Evolutionary conservation across 2,329 filamentous ascomycete genomes (phyloP).

Genomic region (Penicillium palitans): DNA sequence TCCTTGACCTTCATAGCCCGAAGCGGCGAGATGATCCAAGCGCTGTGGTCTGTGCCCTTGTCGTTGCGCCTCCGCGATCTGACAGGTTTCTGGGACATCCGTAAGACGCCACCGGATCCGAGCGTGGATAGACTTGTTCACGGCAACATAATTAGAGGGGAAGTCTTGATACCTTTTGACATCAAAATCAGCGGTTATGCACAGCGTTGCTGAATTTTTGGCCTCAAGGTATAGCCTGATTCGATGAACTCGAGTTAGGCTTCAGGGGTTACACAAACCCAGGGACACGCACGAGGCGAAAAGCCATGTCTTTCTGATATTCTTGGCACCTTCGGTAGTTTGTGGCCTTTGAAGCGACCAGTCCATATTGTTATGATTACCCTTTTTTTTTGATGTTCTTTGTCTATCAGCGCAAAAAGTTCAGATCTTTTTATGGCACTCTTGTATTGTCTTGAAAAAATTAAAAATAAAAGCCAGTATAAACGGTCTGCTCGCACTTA

Average conservation of each 20-base stretch:
- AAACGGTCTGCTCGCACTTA: background rate
- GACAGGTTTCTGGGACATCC: constrained; percentile 32
- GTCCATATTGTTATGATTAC: constrained; percentile 29
- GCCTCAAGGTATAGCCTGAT: constrained; percentile 5
- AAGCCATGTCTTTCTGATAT: constrained; percentile 7
- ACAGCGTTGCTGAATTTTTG: constrained; percentile 15
- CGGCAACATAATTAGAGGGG: constrained; percentile 19
- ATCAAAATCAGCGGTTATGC: constrained; percentile 1
- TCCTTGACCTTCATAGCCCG: constrained; percentile 29
- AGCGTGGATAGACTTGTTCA: constrained; percentile 23
- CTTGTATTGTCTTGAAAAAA: background rate
- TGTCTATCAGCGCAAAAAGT: constrained; percentile 24
- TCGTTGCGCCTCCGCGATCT: constrained; percentile 18
- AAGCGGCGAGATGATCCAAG: constrained; percentile 27
- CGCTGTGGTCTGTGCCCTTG: constrained; percentile 24
- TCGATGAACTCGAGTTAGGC: constrained; percentile 21
- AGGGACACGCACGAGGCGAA: constrained; percentile 11
- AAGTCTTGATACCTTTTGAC: constrained; percentile 9
- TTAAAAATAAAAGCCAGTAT: background rate
- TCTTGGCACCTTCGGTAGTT: constrained; percentile 12
- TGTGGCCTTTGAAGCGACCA: constrained; percentile 19
- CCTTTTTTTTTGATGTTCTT: constrained; percentile 13
- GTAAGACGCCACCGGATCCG: constrained; percentile 28
- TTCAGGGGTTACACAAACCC: constrained; percentile 8
- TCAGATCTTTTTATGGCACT: constrained; percentile 14